Conservation (phyloP, 371 early-diverging fungal species). For the Entomophthora muscae region DNA sequence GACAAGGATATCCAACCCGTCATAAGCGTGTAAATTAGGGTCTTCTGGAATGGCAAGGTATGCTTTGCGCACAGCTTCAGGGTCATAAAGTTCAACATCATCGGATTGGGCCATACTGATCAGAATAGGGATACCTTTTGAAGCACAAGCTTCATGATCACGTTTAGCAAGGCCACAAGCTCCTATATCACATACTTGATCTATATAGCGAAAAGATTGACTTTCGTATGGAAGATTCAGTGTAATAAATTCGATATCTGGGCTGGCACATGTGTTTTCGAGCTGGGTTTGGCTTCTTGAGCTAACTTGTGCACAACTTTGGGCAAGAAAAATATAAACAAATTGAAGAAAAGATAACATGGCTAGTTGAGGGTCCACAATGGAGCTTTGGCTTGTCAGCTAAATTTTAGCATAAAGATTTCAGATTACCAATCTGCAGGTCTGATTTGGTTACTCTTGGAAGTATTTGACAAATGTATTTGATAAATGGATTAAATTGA, state of each 20-base stretch:
- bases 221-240: background rate
- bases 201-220: background rate
- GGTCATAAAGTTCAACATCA: background rate
- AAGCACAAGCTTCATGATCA: background rate
- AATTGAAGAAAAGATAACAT: too few relatives aligned
- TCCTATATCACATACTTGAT: background rate
- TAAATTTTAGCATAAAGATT: too few relatives aligned
- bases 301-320: too few relatives aligned
- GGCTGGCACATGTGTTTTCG: background rate
- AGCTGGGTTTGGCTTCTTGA: too few relatives aligned
- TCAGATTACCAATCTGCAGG: too few relatives aligned
- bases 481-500: too few relatives aligned
- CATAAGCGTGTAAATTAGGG: background rate
- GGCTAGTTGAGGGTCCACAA: too few relatives aligned
- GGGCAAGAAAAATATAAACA: too few relatives aligned
- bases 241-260: background rate
- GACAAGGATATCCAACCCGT: background rate
- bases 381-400: too few relatives aligned
- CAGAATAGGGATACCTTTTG: background rate
- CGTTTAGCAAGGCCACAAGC: background rate
- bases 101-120: background rate
- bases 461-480: too few relatives aligned
- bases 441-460: too few relatives aligned
- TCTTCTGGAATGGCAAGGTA: background rate
- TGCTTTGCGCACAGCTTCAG: background rate